Evolutionary conservation across 192 early-diverging fungal species (phyloP).

Genomic region (Anaeromyces robustus): DNA sequence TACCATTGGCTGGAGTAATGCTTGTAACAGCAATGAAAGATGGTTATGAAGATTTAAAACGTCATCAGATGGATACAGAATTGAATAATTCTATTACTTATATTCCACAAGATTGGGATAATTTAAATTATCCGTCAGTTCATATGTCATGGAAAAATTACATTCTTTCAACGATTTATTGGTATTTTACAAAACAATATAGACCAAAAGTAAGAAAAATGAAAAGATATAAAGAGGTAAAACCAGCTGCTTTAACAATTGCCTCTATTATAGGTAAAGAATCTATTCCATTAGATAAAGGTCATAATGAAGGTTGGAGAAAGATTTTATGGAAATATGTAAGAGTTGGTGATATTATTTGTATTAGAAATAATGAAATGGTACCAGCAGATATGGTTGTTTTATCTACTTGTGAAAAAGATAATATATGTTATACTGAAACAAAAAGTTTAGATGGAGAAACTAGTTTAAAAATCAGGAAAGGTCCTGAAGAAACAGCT

Average conservation of each 20-base stretch:
- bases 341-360: conserved; percentile 76
- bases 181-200: neutral
- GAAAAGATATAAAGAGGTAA: neutral
- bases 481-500: conserved; percentile 40
- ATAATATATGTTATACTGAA: conserved; percentile 79
- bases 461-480: conserved; percentile 87
- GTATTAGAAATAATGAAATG: conserved; percentile 64
- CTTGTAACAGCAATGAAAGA: conserved; percentile 70
- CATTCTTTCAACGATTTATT: neutral
- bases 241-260: neutral
- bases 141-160: neutral
- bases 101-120: neutral
- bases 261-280: neutral
- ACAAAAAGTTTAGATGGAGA: conserved; percentile 98
- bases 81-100: conserved; percentile 33
- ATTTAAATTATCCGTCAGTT: neutral
- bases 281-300: neutral
- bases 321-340: conserved; percentile 63
- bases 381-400: conserved; percentile 87
- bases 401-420: conserved; percentile 66
- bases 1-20: conserved; percentile 71
- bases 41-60: conserved; percentile 81
- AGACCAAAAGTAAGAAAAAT: neutral
- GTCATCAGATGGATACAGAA: conserved; percentile 63
- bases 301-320: neutral